Conservation (phyloP, 2,329 filamentous ascomycete genomes). For the Aureobasidium sp. region DNA sequence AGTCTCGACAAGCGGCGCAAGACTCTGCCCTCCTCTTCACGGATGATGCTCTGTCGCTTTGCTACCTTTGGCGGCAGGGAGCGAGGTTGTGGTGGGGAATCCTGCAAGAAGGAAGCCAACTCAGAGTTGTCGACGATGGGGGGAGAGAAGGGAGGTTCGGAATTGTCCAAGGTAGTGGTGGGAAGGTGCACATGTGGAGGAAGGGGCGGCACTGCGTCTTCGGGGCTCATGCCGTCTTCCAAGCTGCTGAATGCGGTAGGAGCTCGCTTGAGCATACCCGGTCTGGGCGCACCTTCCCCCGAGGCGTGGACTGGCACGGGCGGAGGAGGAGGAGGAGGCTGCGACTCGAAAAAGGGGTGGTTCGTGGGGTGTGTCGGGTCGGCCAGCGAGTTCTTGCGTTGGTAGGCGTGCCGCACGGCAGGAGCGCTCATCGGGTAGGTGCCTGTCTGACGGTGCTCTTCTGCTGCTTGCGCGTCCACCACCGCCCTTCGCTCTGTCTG, state of each 20-base stretch:
- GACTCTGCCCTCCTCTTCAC: conserved; percentile 7
- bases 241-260: conserved; percentile 1
- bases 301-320: neutral
- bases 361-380: conserved; percentile 9
- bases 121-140: neutral
- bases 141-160: neutral
- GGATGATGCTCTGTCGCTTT: neutral
- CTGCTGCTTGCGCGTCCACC: conserved; percentile 10
- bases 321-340: neutral
- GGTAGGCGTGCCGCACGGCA: neutral
- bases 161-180: neutral
- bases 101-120: neutral
- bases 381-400: conserved; percentile 1
- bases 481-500: conserved; percentile 24
- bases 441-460: neutral
- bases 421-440: neutral
- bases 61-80: neutral
- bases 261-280: conserved; percentile 3
- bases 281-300: neutral
- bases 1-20: conserved; percentile 6
- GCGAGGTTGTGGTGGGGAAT: conserved; percentile 7
- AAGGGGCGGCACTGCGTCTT: neutral
- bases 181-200: neutral
- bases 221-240: neutral
- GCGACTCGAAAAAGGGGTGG: conserved; percentile 7